Percentiles rank a stretch among this genome's conserved stretches.
These are phyloP conservation scores for Malania oleifera DNA, from an alignment of 164 flowering plant genomes.

Conservation along the genomic window DNA sequence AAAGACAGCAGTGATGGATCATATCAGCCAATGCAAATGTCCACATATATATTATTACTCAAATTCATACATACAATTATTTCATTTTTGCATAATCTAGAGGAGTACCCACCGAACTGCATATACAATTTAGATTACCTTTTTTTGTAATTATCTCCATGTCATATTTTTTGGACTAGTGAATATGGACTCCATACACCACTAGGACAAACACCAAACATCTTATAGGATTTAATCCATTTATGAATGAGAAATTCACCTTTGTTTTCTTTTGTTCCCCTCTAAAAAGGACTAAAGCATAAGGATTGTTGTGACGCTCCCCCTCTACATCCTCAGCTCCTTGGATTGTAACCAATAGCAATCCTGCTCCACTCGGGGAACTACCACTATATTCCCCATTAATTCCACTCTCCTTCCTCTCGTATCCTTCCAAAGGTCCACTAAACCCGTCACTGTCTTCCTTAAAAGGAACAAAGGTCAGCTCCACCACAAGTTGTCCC, in stretches of 20 bases:
- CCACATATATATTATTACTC: no score
- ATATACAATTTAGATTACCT: no score
- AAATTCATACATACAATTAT: no score
- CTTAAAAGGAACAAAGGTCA: conserved; percentile 49
- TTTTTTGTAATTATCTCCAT: no score
- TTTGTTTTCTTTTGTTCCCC: conserved; percentile 56
- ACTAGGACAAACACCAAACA: neutral
- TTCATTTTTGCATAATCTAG: no score
- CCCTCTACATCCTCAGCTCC: conserved; percentile 66
- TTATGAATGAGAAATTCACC: conserved; percentile 20
- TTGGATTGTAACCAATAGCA: conserved; percentile 41
- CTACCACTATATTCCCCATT: conserved; percentile 13
- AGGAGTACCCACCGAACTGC: no score
- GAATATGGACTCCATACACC: no score
- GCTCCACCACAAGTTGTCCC: conserved; percentile 48
- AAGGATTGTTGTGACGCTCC: conserved; percentile 52
- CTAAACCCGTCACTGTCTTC: conserved; percentile 29
- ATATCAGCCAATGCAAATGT: no score
- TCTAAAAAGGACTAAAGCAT: conserved; percentile 39
- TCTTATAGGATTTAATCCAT: no score
- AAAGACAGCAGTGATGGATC: no score
- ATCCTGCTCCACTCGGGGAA: conserved; percentile 34
- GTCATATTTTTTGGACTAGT: no score
- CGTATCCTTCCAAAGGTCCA: conserved; percentile 12
- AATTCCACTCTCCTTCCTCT: conserved; percentile 25